Conservation (phyloP, 2,329 filamentous ascomycete genomes). For the Alternaria infectoria region DNA sequence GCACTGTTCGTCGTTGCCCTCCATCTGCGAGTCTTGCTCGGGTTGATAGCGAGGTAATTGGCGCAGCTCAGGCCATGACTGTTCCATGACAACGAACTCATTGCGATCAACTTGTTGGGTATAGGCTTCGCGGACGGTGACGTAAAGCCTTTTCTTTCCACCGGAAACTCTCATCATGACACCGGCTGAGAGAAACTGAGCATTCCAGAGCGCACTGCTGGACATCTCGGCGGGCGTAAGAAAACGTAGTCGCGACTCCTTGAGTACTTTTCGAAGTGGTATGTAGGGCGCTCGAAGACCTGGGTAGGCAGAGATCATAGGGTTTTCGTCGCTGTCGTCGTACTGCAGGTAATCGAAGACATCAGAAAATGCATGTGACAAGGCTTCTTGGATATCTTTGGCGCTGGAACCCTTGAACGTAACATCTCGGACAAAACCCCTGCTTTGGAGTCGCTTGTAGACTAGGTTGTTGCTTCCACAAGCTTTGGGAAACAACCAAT, state of each 20-base stretch:
- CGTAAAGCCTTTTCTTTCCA: slow-evolving; percentile 69
- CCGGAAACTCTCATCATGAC: slow-evolving; percentile 75
- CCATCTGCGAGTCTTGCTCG: slow-evolving; percentile 47
- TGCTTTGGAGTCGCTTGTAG: slow-evolving; percentile 74
- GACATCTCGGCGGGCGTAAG: slow-evolving; percentile 74
- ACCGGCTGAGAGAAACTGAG: slow-evolving; percentile 71
- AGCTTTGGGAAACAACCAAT: slow-evolving; percentile 72
- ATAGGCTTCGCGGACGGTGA: slow-evolving; percentile 78
- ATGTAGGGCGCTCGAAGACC: slow-evolving; percentile 73
- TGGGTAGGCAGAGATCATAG: slow-evolving; percentile 44
- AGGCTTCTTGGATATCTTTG: slow-evolving; percentile 69
- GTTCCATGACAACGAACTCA: slow-evolving; percentile 14
- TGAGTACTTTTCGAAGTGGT: slow-evolving; percentile 78
- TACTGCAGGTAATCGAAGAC: slow-evolving; percentile 50
- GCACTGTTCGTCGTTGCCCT: slow-evolving; percentile 46
- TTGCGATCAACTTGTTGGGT: slow-evolving; percentile 63
- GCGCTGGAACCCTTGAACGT: slow-evolving; percentile 68
- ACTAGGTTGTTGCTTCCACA: slow-evolving; percentile 68
- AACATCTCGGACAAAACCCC: slow-evolving; percentile 72
- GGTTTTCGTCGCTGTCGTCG: slow-evolving; percentile 35
- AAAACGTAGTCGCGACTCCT: slow-evolving; percentile 74
- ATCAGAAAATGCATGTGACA: slow-evolving; percentile 67
- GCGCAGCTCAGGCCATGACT: slow-evolving; percentile 70
- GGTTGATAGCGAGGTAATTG: slow-evolving; percentile 65
- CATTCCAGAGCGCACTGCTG: slow-evolving; percentile 73